Evolutionary conservation across 2,329 filamentous ascomycete species (phyloP), one percentile per base, ranked within the genome.

Genomic region (Claviceps humidiphila): DNA sequence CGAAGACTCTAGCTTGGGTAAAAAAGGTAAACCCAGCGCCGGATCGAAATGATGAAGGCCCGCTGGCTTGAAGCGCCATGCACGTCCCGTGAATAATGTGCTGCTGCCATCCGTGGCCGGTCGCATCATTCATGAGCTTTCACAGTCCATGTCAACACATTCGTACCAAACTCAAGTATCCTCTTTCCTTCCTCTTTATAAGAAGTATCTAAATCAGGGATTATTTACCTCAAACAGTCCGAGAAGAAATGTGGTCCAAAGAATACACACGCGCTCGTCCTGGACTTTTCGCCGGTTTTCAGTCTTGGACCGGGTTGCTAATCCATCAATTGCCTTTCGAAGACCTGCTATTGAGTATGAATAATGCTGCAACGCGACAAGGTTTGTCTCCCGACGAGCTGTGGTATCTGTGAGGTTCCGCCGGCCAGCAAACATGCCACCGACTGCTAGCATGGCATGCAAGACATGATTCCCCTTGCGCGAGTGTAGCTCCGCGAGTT

Each of bases 221-320:
- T 30, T 9, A 30, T 30, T 9, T 5, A 68, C 66, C 57, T 69
- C 66, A 8, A 68, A 68, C 1, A 68, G 47, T 0, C 66, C 66
- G 0, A 68, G 53, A 0, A 67, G 46, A 3, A 67, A 56, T 0
- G 66, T 68, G 0, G 66, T 61, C 66, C 66, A 69, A 0, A 68
- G 49, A 1, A 67, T 54, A 16, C 56, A 47, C 1, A 49, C 46
- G 6, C 41, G 39, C 42, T 53, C 24, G 17, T 56, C 43, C 5
- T 48, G 14, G 7, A 41, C 16, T 17, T 34, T 38, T 22, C 13
- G 41, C 17, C 20, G 46, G 9, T n/a, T 41, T 30, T 16, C 26
- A 8, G 26, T 17, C 13, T 26, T 45, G 8, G 42, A 8, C 9
- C 17, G n/a, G 11, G 34, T 40, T 6, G 7, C 41, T n/a, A 30